Percentiles rank a stretch among this genome's conserved stretches.
Evolutionary conservation across 352 stramenopile species (phyloP).

Genomic region (Discostella stelligera): DNA sequence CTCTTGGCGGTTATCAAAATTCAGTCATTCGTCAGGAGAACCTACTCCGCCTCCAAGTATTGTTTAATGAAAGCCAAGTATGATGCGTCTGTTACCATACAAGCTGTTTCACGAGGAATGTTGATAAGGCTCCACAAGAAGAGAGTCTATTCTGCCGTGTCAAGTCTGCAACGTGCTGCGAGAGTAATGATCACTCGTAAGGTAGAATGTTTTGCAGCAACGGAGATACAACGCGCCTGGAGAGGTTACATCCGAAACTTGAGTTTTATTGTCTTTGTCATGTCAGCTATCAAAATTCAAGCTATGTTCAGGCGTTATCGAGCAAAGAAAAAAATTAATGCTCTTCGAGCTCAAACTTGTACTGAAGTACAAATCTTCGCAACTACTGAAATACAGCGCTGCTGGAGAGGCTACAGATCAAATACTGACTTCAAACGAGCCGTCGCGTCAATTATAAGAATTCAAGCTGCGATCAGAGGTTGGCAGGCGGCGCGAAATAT

Average conservation of each 20-base stretch:
- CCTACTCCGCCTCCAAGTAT: constrained; percentile 5
- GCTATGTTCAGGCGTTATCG: neutral
- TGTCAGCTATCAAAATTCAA: constrained; percentile 64
- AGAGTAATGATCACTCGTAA: constrained; percentile 42
- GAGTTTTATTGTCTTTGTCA: constrained; percentile 11
- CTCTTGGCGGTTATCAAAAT: constrained; percentile 32
- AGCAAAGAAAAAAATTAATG: neutral
- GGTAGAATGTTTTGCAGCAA: constrained; percentile 54
- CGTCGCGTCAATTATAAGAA: constrained; percentile 49
- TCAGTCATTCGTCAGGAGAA: constrained; percentile 12
- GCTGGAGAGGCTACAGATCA: constrained; percentile 60
- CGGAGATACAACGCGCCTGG: constrained; percentile 21
- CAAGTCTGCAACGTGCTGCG: constrained; percentile 31
- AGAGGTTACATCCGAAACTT: neutral
- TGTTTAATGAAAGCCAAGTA: neutral
- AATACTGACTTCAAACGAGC: constrained; percentile 48
- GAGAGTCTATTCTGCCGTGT: constrained; percentile 14
- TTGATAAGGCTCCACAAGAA: constrained; percentile 13
- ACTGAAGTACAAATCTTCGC: constrained; percentile 28
- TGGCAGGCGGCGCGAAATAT: constrained; percentile 2
- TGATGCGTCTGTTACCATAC: constrained; percentile 10
- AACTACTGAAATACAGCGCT: constrained; percentile 65
- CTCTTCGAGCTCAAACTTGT: neutral
- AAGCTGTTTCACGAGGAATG: constrained; percentile 19
- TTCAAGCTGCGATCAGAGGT: constrained; percentile 54